Base-by-base conservation (phyloP, 345 rosid genomes). In the Luvunga scandens region DNA sequence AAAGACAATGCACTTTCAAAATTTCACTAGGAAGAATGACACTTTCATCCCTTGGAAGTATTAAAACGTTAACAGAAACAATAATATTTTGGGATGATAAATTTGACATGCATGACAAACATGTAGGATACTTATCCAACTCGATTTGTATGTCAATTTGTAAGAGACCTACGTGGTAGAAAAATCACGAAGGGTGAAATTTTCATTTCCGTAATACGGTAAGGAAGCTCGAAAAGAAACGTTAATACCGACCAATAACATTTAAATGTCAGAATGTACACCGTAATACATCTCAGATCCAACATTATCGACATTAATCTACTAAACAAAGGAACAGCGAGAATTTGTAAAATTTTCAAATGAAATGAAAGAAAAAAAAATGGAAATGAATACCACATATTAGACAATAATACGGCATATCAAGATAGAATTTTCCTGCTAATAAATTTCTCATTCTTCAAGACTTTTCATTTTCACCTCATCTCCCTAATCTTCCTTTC, bases 401-500 rank as follows among this genome's bases (percentile, higher is more conserved):
- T 69, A 69, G 70, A 59, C 72, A 50, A 62, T 66, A 78, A 62
- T 66, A 78, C 77, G 69, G 80, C 66, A 48, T 70, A 73, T 68
- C 28, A 73, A 25, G 78, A 27, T 34, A 38, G 9, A n/a, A 10
- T 19, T 4, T 24, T 72, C 50, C 71, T 73, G 24, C 80, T 63
- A 45, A 72, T 28, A 16, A 8, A 38, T 59, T 31, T 56, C 8
- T 45, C 6, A 55, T n/a, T 71, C 42, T 18, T 71, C 28, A 6
- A 27, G 56, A 25, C 25, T 9, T 19, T 19, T 25, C 16, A 14
- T 31, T 36, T 38, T 14, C 12, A 1, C 36, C 69, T 81, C 87
- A 88, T 85, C 88, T 89, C 70, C 87, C 93, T 71, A 88, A 80
- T 80, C 86, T 89, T 50, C 88, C 91, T 73, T 87, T 93, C 86